These are phyloP conservation scores for Arthonia radiata DNA, from an alignment of 495 filamentous ascomycete species.

Conservation along the genomic window DNA sequence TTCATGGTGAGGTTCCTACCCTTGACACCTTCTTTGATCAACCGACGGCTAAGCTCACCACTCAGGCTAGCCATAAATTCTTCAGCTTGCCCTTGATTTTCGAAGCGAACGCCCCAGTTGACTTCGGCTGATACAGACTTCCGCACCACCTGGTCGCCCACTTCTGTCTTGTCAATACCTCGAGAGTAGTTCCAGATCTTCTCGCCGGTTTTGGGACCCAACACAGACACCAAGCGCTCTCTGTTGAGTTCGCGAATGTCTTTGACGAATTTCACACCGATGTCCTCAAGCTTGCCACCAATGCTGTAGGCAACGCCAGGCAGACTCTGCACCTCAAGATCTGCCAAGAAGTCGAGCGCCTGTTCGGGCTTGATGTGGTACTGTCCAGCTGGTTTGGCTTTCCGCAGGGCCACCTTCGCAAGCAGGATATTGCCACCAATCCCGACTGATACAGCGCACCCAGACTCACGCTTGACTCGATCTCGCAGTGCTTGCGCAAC, in stretches of 20 bases:
- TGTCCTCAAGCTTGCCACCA: constrained; percentile 58
- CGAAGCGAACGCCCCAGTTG: constrained; percentile 93
- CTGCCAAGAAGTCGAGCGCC: constrained; percentile 47
- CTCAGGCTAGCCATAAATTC: constrained; percentile 66
- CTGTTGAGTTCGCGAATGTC: constrained; percentile 54
- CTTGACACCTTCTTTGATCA: constrained; percentile 62
- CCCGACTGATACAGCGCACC: constrained; percentile 77
- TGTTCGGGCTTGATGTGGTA: constrained; percentile 64
- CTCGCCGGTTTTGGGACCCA: constrained; percentile 82
- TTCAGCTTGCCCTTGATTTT: constrained; percentile 69
- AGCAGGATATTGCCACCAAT: constrained; percentile 79
- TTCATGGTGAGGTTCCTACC: constrained; percentile 77
- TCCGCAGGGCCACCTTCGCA: constrained; percentile 71
- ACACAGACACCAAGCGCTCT: constrained; percentile 40
- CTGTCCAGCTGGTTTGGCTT: constrained; percentile 87
- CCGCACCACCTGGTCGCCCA: constrained; percentile 53
- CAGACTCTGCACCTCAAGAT: constrained; percentile 49
- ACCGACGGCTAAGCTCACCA: constrained; percentile 52
- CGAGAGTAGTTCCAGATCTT: constrained; percentile 79
- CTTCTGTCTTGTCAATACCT: constrained; percentile 66
- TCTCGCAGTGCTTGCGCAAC: constrained; percentile 43
- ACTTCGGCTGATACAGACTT: constrained; percentile 92
- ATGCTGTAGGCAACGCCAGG: constrained; percentile 79
- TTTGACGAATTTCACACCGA: constrained; percentile 58
- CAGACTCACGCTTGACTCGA: constrained; percentile 44